phyloP scores from a whole-genome alignment of 257 asterid genomes.

The Capsicum pubescens region DNA sequence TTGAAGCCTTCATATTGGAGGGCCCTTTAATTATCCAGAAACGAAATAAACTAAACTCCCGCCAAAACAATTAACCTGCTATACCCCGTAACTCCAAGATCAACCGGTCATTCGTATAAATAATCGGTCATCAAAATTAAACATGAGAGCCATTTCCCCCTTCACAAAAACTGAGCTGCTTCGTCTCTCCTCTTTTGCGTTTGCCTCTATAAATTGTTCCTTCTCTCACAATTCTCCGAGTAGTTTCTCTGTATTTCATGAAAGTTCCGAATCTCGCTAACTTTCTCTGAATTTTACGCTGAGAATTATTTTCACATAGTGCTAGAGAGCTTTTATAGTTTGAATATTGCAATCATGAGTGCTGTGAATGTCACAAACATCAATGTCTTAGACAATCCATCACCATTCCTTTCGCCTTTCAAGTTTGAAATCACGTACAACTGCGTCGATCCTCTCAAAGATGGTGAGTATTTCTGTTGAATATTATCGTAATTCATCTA shows the following conservation, averaged over 20 bases:
- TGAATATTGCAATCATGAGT: constrained; percentile 54
- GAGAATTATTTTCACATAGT: not conserved
- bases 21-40: not conserved
- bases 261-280: constrained; percentile 20
- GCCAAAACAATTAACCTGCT: constrained; percentile 45
- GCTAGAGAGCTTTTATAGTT: not conserved
- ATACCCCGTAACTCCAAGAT: constrained; percentile 20
- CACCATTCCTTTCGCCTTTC: constrained; percentile 79
- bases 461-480: constrained; percentile 54
- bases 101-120: constrained; percentile 35
- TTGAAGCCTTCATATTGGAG: no score
- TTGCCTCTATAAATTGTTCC: not conserved
- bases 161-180: not conserved
- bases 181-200: not conserved
- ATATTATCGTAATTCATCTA: not conserved
- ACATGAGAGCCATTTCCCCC: not conserved
- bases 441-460: constrained; percentile 83
- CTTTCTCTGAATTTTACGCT: not conserved
- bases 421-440: constrained; percentile 98
- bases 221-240: constrained; percentile 11
- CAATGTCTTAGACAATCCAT: constrained; percentile 89
- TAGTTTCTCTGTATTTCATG: constrained; percentile 26
- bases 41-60: constrained; percentile 38
- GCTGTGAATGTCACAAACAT: constrained; percentile 92
- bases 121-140: not conserved